Percentiles rank a stretch among this genome's conserved stretches.
These are phyloP conservation scores for Fusarium nisikadoi DNA, from an alignment of 2,329 filamentous ascomycete genomes.

Conservation along the genomic window DNA sequence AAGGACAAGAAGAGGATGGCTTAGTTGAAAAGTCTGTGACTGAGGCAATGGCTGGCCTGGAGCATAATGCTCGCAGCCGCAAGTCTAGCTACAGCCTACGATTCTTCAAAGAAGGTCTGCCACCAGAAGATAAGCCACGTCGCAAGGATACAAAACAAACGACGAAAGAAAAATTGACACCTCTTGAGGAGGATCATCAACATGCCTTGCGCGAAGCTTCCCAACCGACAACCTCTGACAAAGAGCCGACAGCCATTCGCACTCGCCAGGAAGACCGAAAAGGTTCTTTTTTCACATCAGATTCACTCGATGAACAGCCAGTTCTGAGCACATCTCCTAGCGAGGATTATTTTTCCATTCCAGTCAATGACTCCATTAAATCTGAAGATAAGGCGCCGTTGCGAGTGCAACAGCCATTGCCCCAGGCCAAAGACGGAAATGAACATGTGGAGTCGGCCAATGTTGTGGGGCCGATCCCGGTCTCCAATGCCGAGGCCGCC, in stretches of 20 bases:
- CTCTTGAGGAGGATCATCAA: slow-evolving; percentile 48
- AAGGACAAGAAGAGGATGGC: slow-evolving; percentile 62
- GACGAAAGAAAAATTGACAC: slow-evolving; percentile 55
- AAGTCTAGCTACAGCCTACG: slow-evolving; percentile 75
- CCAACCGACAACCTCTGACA: background rate
- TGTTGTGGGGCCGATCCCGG: slow-evolving; percentile 42
- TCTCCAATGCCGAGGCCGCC: slow-evolving; percentile 35
- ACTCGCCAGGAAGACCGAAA: slow-evolving; percentile 27
- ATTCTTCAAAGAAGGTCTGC: slow-evolving; percentile 74
- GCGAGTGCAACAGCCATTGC: slow-evolving; percentile 28
- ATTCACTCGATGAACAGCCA: slow-evolving; percentile 29
- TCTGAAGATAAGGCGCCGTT: slow-evolving; percentile 23
- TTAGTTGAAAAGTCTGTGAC: slow-evolving; percentile 73
- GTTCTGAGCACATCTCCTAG: slow-evolving; percentile 37
- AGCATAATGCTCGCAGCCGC: slow-evolving; percentile 71
- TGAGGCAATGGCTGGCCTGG: slow-evolving; percentile 69
- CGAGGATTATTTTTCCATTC: slow-evolving; percentile 42
- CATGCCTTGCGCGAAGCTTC: background rate
- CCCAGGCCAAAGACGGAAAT: slow-evolving; percentile 33
- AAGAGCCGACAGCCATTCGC: slow-evolving; percentile 16
- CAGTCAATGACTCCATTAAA: slow-evolving; percentile 8
- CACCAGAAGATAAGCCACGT: slow-evolving; percentile 66
- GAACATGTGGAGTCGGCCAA: slow-evolving; percentile 37
- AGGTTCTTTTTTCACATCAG: slow-evolving; percentile 7
- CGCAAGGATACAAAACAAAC: slow-evolving; percentile 58